Evolutionary conservation across 78 protist species (phyloP).

Genomic region (Dictyostelium discoideum): DNA sequence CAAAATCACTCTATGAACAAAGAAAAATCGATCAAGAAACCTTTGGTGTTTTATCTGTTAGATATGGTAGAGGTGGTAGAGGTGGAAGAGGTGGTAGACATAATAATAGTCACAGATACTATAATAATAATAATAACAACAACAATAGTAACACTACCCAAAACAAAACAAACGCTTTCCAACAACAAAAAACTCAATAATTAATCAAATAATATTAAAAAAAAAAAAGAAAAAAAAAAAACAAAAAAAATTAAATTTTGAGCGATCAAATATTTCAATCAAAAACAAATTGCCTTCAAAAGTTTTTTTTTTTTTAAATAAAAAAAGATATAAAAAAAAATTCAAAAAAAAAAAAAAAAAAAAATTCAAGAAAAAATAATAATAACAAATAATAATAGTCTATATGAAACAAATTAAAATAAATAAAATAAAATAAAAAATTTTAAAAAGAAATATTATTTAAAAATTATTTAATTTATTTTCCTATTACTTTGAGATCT

Average conservation of each 20-base stretch:
- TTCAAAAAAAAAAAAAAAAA: background rate
- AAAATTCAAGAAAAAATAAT: background rate
- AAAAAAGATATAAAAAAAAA: background rate
- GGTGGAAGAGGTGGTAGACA: constrained; percentile 61
- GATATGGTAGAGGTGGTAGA: constrained; percentile 32
- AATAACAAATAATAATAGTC: background rate
- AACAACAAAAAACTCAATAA: constrained; percentile 34
- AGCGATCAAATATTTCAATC: background rate
- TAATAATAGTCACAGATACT: background rate
- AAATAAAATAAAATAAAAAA: background rate
- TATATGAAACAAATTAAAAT: background rate
- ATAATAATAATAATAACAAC: constrained; percentile 34
- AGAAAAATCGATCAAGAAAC: constrained; percentile 78
- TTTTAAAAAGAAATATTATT: background rate
- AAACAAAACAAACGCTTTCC: background rate
- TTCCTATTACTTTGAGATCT: background rate
- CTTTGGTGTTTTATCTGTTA: constrained; percentile 60
- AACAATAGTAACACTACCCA: constrained; percentile 8
- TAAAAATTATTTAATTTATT: background rate
- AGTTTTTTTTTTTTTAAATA: background rate
- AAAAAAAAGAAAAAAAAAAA: background rate
- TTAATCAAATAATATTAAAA: background rate
- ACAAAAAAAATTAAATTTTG: background rate
- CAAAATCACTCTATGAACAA: constrained; percentile 56
- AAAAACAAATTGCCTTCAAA: background rate